Conservation (phyloP, 2,329 filamentous ascomycete species). For the Beauveria medogensis region DNA sequence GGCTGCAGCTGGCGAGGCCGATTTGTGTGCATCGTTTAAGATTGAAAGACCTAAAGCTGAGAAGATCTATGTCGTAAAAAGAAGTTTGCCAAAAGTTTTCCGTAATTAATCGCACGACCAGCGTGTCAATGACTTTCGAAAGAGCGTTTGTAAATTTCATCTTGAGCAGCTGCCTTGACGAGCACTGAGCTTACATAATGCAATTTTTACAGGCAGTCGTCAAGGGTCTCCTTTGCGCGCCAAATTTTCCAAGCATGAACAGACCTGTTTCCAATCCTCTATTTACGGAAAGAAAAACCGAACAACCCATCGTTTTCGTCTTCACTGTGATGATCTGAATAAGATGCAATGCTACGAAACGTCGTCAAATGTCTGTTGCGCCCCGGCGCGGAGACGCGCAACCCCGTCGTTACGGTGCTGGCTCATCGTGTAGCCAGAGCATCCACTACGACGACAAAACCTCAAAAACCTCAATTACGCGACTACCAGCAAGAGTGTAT, state of each 20-base stretch:
- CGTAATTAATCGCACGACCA: background rate
- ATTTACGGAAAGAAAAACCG: background rate
- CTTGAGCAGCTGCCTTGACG: background rate
- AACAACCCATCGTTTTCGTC: background rate
- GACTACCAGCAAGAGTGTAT: conserved; percentile 92
- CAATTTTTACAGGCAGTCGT: background rate
- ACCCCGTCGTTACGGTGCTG: conserved; percentile 5
- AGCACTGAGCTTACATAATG: conserved; percentile 6
- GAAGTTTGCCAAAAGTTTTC: background rate
- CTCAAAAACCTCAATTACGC: conserved; percentile 49
- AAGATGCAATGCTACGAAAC: conserved; percentile 31
- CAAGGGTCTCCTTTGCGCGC: background rate
- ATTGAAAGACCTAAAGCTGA: background rate
- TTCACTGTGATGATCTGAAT: background rate
- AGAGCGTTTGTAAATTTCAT: background rate
- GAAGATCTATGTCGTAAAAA: too few species aligned
- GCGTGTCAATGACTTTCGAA: background rate
- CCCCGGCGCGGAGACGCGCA: conserved; percentile 11
- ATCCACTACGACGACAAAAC: conserved; percentile 3
- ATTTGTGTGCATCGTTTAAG: background rate
- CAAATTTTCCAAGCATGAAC: background rate
- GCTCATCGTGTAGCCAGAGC: conserved; percentile 6
- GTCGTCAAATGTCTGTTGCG: conserved; percentile 21
- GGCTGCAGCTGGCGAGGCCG: background rate
- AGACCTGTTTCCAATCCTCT: background rate